Evolutionary conservation across 129 eudicot genomes (phyloP), one percentile per base, ranked within the genome.

Genomic region (Centrapalus pauciflorus): DNA sequence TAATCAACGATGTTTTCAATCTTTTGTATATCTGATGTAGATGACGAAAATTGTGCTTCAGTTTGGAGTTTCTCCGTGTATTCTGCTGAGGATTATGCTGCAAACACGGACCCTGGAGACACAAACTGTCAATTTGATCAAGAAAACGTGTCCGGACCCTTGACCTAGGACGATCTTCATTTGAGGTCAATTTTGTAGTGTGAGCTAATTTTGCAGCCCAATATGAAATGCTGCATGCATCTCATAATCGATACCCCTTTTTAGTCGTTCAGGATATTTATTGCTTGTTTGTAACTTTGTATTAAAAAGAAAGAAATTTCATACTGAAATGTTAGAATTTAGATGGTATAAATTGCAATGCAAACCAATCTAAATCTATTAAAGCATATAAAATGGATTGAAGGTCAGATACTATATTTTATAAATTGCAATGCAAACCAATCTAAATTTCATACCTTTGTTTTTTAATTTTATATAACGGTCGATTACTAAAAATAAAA

Each of bases 21-120:
- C 1, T 11, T 57, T 26, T 34, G 10, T 25, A 4, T 41, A 46
- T 32, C 63, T 2, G 67, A 11, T 70, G 65, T 72, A 93, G 98
- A 82, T 82, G 84, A 79, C 10, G 95, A 93, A 49, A 93, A 93
- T 67, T 93, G 98, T 76, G 87, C 83, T 51, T 84, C 92, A 0
- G 71, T 93, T 13, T 93, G 98, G 98, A 83, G 92, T 83, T 88
- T 93, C 70, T 80, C 86, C 7, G 78, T 9, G 29, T 55, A 80
- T 51, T 67, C 89, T 32, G 51, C 72, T 2, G 82, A 55, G 40
- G 93, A 83, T 59, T 79, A 67, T 68, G 87, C 55, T 41, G 74
- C 61, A 30, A 59, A 41, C 40, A 23, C 75, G 4, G 61, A 76
- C 16, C 51, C 21, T 33, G 79, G 64, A 32, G 83, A 77, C 50